Conservation (phyloP, 768 basidiomycete species). For the Lactarius trivialis region DNA sequence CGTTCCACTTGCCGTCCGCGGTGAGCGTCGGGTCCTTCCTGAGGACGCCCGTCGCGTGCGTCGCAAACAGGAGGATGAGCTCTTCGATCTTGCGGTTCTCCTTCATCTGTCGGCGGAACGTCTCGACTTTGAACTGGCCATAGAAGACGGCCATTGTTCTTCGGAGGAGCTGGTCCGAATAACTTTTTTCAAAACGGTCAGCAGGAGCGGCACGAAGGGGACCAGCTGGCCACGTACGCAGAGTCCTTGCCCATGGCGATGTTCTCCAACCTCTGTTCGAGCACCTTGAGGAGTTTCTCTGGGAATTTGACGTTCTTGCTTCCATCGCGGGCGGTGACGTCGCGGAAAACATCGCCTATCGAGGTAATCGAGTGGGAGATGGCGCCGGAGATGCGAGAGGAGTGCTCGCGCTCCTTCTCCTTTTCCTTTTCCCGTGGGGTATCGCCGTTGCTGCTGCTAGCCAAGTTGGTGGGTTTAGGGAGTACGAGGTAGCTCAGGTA, state of each 20-base stretch:
- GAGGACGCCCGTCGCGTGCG: conserved; percentile 78
- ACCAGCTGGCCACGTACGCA: conserved; percentile 55
- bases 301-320: conserved; percentile 88
- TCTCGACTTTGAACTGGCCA: conserved; percentile 78
- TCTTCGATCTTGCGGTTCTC: conserved; percentile 97
- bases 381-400: conserved; percentile 58
- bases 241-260: conserved; percentile 92
- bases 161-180: conserved; percentile 84
- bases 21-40: conserved; percentile 83
- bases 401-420: conserved; percentile 55
- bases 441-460: conserved; percentile 24
- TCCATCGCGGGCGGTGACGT: conserved; percentile 53
- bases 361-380: conserved; percentile 49
- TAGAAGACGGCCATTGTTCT: conserved; percentile 92
- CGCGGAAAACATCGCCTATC: conserved; percentile 77
- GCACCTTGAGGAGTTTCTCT: conserved; percentile 84
- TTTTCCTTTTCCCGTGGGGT: conserved; percentile 41
- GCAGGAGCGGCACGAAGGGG: background rate
- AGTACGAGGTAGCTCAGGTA: conserved; percentile 65
- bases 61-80: conserved; percentile 92
- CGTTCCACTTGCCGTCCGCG: conserved; percentile 81
- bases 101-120: conserved; percentile 85
- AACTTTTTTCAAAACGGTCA: conserved; percentile 44
- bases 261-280: conserved; percentile 84
- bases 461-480: conserved; percentile 42